These are phyloP conservation scores for Exsudoporus floridanus DNA, from an alignment of 1,284 basidiomycete genomes.

Conservation along the genomic window DNA sequence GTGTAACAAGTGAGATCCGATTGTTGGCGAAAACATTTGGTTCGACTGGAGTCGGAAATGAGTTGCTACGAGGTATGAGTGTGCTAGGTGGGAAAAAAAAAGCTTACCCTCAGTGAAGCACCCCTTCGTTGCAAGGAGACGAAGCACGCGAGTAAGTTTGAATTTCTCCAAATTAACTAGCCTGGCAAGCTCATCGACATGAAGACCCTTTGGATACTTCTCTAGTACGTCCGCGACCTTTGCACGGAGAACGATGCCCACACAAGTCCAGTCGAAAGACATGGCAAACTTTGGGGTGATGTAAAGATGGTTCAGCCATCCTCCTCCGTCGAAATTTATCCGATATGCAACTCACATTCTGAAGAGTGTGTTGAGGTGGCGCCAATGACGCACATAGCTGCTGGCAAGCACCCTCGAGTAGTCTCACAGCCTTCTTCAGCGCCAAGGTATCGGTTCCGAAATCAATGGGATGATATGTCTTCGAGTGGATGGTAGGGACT, in stretches of 20 bases:
- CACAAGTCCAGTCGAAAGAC: constrained; percentile 30
- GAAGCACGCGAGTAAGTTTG: constrained; percentile 35
- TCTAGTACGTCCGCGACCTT: constrained; percentile 28
- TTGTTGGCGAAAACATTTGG: constrained; percentile 31
- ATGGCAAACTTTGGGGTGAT: constrained; percentile 13
- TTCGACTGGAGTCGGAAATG: constrained; percentile 13
- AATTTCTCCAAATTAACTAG: constrained; percentile 27
- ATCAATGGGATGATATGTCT: constrained; percentile 27
- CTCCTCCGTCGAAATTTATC: too few species aligned
- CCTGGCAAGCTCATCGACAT: constrained; percentile 24
- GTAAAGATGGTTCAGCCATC: neutral
- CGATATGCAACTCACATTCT: constrained; percentile 23
- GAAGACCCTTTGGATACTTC: constrained; percentile 26
- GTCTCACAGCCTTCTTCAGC: constrained; percentile 30
- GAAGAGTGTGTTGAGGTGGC: constrained; percentile 30
- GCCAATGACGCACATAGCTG: constrained; percentile 31
- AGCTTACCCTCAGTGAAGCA: constrained; percentile 34
- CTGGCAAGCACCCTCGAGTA: constrained; percentile 30
- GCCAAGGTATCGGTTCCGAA: constrained; percentile 19
- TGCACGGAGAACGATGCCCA: constrained; percentile 21
- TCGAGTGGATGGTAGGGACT: constrained; percentile 27
- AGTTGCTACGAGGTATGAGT: neutral
- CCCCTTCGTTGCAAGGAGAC: constrained; percentile 34
- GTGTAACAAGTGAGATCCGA: constrained; percentile 28
- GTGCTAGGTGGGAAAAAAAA: too few species aligned